Evolutionary conservation across 2,329 filamentous ascomycete species (phyloP), one percentile per base, ranked within the genome.

Genomic region (Paecilomyces formosus): DNA sequence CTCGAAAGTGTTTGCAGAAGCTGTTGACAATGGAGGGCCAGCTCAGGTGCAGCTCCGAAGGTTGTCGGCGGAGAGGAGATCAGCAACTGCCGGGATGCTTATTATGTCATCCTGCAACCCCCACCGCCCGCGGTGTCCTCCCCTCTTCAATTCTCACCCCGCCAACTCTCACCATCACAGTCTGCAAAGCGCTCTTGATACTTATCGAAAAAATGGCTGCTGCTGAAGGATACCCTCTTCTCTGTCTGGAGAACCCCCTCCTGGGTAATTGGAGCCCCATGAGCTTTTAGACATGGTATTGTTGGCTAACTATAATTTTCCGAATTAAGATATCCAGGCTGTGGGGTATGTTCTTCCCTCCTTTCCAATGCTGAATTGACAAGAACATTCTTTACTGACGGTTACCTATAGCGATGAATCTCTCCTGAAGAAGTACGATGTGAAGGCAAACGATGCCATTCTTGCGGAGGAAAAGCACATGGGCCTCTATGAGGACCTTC

Each of bases 361-460:
- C 24, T 26, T 26, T 31, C 11, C 8, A 11, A 2, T 31, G 6
- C 11, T 31, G 6, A 31, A 31, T 31, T 31, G 30, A 31, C 8
- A 31, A 3, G 30, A 31, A 8, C 30, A 11, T 9, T 31, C 11
- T 8, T 64, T 61, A 18, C 57, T 55, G 60, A 62, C 66, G 57
- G 71, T 64, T 54, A 31, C 45, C 30, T 30, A 57, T 68, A 95
- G 92, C 68, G 85, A 93, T 77, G 83, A 92, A 68, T 86, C 85
- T 30, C 86, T 97, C 58, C 89, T 99, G 61, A 81, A 92, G 66
- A 96, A 97, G 83, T 99, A 99, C 75, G 86, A 80, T 60, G 84
- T 99, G 70, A 97, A 99, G 83, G 83, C 88, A 76, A 96, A 99
- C 80, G 93, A 99, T 76, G 94, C 94, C 69, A 97, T 99, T 75